These are phyloP conservation scores for Clarireedia homoeocarpa DNA, from an alignment of 2,329 filamentous ascomycete genomes.

Conservation along the genomic window DNA sequence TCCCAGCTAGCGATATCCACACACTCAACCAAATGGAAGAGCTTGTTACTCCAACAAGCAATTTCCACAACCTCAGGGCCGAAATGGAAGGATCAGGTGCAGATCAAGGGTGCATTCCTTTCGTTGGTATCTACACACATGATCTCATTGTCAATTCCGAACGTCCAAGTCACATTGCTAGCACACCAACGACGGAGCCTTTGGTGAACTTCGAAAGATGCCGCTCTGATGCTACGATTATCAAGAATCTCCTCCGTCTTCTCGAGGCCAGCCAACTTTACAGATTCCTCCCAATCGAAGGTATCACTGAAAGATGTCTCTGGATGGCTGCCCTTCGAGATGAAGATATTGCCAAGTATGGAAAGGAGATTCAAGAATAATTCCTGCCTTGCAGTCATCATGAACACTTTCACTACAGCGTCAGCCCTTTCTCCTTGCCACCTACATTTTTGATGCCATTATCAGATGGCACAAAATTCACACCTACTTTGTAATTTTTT, in stretches of 20 bases:
- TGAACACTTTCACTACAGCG: no score
- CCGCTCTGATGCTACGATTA: slow-evolving; percentile 64
- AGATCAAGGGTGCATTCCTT: slow-evolving; percentile 71
- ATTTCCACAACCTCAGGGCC: slow-evolving; percentile 67
- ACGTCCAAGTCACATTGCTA: slow-evolving; percentile 65
- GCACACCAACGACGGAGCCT: slow-evolving; percentile 56
- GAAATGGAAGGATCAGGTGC: slow-evolving; percentile 67
- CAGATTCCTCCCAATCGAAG: slow-evolving; percentile 64
- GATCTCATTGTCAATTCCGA: slow-evolving; percentile 77
- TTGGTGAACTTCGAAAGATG: slow-evolving; percentile 80
- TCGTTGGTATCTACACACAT: slow-evolving; percentile 77
- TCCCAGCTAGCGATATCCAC: slow-evolving; percentile 56
- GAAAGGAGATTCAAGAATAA: slow-evolving; percentile 27
- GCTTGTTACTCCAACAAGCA: slow-evolving; percentile 68
- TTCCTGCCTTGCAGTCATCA: background rate
- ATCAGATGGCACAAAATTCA: slow-evolving; percentile 1
- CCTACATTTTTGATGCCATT: slow-evolving; percentile 1
- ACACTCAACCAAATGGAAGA: slow-evolving; percentile 62
- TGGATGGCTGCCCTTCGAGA: slow-evolving; percentile 75
- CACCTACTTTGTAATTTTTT: slow-evolving; percentile 8
- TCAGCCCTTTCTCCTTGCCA: background rate
- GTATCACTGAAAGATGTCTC: slow-evolving; percentile 72
- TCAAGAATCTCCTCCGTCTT: slow-evolving; percentile 72
- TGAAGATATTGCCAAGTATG: slow-evolving; percentile 56
- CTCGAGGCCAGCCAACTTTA: slow-evolving; percentile 73